Base-by-base conservation (phyloP, 73 alveolate genomes). In the Durusdinium trenchii region DNA sequence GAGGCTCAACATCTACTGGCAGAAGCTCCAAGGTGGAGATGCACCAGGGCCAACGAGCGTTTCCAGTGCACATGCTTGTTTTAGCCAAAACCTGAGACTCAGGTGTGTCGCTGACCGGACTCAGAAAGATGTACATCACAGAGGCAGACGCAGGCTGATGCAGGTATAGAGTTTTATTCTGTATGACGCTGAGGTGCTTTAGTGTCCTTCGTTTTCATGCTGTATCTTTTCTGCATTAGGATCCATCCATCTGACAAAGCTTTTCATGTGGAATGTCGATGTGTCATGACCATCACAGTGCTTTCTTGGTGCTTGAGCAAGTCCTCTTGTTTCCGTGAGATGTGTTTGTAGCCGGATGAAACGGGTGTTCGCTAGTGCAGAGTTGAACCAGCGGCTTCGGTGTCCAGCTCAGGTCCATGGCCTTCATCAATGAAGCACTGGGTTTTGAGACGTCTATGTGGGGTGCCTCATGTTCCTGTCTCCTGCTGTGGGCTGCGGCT, bases 1-100 rank as follows among this genome's bases (percentile, higher is more conserved):
- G 16, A 91, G 98, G 98, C 76, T 91, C 90, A 50, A 52, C 38
- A 67, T 78, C 89, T 91, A 91, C 78, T n/a, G 67, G 98, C 75
- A 43, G 98, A 91, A 91, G 61, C 61, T 91, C 46, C 45, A 50
- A 45, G 98, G 98, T 20, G 98, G 90, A 5, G 90, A 78, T 35
- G 73, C 51, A 20, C 82, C 40, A 12, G 98, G 98, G 26, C 98
- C 98, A 3, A 7, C 23, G 75, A 87, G 26, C 62, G 57, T 91
- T 50, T 91, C 98, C 57, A 26, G 50, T 38, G 98, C 98, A 3
- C 98, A 91, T 36, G 38, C 89, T 54, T 91, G 98, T 89, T 91
- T 91, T 76, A 91, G 98, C 67, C 61, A 28, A 76, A n/a, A 6
- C 9, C 98, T 38, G 73, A 71, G 98, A 35, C 45, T 35, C n/a